Percentiles rank a stretch among this genome's conserved stretches.
These are phyloP conservation scores for Xylaria cubensis DNA, from an alignment of 495 filamentous ascomycete genomes.

Conservation along the genomic window DNA sequence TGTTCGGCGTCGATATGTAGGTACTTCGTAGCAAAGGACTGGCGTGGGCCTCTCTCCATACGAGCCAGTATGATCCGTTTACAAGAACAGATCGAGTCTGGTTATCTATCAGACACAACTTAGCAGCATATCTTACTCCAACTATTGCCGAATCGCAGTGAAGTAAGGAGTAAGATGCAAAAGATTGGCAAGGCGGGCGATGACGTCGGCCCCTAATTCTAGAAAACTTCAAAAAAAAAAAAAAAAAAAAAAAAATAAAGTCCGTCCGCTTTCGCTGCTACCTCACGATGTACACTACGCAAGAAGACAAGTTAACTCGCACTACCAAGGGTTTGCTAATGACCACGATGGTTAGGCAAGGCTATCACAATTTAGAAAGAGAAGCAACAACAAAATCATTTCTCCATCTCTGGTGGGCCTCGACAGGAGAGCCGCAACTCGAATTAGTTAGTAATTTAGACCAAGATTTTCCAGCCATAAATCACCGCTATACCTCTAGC, in stretches of 20 bases:
- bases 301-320: constrained; percentile 56
- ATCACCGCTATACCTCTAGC: background rate
- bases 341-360: background rate
- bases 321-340: constrained; percentile 61
- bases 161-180: background rate
- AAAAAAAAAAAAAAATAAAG: background rate
- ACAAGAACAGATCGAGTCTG: background rate
- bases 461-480: background rate
- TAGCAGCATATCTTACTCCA: background rate
- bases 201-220: background rate
- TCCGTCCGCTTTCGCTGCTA: background rate
- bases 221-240: background rate
- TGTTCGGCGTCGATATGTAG: background rate
- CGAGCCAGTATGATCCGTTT: background rate
- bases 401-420: background rate
- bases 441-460: background rate
- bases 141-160: background rate
- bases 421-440: constrained; percentile 16
- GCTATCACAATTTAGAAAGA: constrained; percentile 17
- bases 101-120: background rate
- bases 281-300: background rate
- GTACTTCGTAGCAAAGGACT: background rate
- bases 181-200: background rate
- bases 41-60: background rate
- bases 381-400: background rate